Conservation (phyloP, 1,284 basidiomycete species). For the Microbotryum saponariae region DNA sequence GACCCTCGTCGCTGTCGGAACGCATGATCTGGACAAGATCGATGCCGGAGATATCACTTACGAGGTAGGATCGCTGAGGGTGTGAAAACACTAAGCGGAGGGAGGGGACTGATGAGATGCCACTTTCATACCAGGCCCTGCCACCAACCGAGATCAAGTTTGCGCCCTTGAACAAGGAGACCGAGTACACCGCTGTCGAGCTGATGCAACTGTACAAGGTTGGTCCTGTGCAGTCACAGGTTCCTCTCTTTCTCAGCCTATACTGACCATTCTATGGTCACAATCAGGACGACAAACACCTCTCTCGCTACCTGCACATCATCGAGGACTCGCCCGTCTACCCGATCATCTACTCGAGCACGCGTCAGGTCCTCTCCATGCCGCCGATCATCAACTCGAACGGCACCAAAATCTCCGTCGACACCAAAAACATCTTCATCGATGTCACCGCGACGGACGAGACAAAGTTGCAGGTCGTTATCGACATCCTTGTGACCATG, state of each 20-base stretch:
- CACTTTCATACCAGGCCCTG: constrained; percentile 48
- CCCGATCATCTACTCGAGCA: constrained; percentile 90
- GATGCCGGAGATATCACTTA: constrained; percentile 50
- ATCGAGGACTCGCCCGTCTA: constrained; percentile 93
- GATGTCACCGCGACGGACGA: constrained; percentile 97
- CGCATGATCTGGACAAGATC: constrained; percentile 90
- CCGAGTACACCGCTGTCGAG: constrained; percentile 68
- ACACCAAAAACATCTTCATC: constrained; percentile 91
- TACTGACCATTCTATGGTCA: no score
- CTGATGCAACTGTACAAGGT: constrained; percentile 88
- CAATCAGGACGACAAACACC: constrained; percentile 78
- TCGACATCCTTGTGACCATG: constrained; percentile 91
- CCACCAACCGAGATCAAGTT: constrained; percentile 87
- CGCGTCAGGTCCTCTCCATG: constrained; percentile 84
- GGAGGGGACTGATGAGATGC: background rate
- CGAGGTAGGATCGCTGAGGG: constrained; percentile 45
- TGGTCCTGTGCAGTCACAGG: constrained; percentile 27
- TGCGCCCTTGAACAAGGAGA: constrained; percentile 68
- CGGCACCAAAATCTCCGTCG: constrained; percentile 91
- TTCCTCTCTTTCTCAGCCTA: background rate
- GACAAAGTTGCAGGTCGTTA: constrained; percentile 90
- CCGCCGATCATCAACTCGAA: constrained; percentile 98
- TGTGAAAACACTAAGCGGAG: background rate
- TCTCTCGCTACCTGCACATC: constrained; percentile 81
- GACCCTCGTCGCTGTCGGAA: constrained; percentile 91